phyloP scores from a whole-genome alignment of 805 yeast species.

The Kurtzmaniella cleridarum region DNA sequence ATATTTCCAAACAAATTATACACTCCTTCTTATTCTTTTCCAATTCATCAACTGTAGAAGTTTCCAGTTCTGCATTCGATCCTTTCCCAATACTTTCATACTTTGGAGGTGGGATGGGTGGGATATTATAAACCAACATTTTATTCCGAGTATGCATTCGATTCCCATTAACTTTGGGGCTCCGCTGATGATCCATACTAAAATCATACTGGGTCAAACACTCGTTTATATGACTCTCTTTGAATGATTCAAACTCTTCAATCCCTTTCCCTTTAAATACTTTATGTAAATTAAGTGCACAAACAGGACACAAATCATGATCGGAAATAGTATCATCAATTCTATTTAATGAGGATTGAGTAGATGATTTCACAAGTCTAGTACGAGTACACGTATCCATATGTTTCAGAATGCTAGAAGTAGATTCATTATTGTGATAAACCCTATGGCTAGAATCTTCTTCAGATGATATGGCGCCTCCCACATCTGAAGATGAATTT shows the following conservation, averaged over 20 bases:
- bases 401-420: slow-evolving; percentile 15
- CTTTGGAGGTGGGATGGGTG: slow-evolving; percentile 40
- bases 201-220: slow-evolving; percentile 72
- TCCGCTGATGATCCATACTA: slow-evolving; percentile 50
- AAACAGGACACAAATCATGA: slow-evolving; percentile 35
- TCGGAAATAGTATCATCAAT: slow-evolving; percentile 23
- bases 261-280: slow-evolving; percentile 13
- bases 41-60: slow-evolving; percentile 13
- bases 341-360: slow-evolving; percentile 12
- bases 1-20: slow-evolving; percentile 88
- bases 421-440: slow-evolving; percentile 1
- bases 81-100: slow-evolving; percentile 23
- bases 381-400: slow-evolving; percentile 12
- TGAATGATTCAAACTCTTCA: slow-evolving; percentile 31
- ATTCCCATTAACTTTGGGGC: slow-evolving; percentile 16
- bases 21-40: slow-evolving; percentile 62
- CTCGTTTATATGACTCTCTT: slow-evolving; percentile 62
- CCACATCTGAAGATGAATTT: neutral
- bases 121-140: slow-evolving; percentile 74
- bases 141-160: slow-evolving; percentile 48
- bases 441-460: neutral
- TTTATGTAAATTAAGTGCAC: slow-evolving; percentile 26
- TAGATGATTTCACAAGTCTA: slow-evolving; percentile 14
- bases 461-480: neutral
- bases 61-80: slow-evolving; percentile 13